These are phyloP conservation scores for Cafeteria roenbergensis DNA, from an alignment of 108 stramenopile species.

Conservation along the genomic window DNA sequence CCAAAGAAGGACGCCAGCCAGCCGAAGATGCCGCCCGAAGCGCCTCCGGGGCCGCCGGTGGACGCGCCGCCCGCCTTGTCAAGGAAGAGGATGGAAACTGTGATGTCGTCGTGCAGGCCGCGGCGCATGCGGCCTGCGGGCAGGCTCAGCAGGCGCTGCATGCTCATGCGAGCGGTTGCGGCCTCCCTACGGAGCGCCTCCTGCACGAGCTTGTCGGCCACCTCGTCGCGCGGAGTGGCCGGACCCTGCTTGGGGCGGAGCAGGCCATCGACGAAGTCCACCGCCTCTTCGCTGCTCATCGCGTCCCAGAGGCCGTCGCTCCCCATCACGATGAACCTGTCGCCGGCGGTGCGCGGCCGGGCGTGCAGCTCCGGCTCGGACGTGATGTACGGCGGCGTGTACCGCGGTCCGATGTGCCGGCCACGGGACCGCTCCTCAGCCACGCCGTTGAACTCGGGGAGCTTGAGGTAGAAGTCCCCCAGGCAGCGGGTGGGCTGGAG, in stretches of 20 bases:
- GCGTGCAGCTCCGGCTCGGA: constrained; percentile 20
- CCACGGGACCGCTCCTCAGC: constrained; percentile 8
- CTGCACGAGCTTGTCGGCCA: constrained; percentile 2
- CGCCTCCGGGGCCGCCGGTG: no score
- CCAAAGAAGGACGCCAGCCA: no score
- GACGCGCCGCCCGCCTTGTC: no score
- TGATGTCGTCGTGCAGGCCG: constrained; percentile 22
- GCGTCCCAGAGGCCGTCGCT: constrained; percentile 93
- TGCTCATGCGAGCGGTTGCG: constrained; percentile 19
- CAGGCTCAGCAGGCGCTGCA: constrained; percentile 14
- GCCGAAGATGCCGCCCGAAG: no score
- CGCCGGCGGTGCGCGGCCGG: constrained; percentile 15
- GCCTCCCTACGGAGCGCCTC: constrained; percentile 26
- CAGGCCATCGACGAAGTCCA: constrained; percentile 67
- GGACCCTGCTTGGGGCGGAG: no score
- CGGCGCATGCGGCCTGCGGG: constrained; percentile 10
- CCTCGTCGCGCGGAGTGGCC: background rate
- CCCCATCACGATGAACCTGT: constrained; percentile 56
- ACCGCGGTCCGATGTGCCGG: constrained; percentile 37
- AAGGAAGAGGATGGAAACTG: no score
- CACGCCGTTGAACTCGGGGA: constrained; percentile 43
- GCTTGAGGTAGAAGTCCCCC: constrained; percentile 51
- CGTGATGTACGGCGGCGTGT: constrained; percentile 54
- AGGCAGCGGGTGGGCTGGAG: constrained; percentile 45
- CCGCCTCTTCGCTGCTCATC: constrained; percentile 81